phyloP scores from a whole-genome alignment of 768 basidiomycete genomes.

The Trametes cinnabarina region DNA sequence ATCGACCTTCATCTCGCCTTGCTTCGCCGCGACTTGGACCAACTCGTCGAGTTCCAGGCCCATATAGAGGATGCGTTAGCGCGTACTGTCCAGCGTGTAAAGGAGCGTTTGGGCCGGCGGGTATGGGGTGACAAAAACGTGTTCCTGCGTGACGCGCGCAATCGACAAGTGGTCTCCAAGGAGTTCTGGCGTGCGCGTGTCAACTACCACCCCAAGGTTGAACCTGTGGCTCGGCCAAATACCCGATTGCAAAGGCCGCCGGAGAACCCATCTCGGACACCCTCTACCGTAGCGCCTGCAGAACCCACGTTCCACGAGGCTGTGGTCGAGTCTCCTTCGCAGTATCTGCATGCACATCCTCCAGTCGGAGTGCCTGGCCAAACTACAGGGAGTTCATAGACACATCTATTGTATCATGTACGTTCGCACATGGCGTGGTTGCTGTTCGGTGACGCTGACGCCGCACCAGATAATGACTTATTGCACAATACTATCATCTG shows the following conservation, averaged over 20 bases:
- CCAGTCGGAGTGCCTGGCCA: no score
- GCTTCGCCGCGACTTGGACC: conserved; percentile 51
- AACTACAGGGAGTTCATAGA: not conserved
- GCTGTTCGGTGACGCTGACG: not conserved
- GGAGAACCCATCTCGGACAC: no score
- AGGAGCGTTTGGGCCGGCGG: conserved; percentile 76
- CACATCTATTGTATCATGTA: conserved; percentile 11
- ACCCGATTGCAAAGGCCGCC: no score
- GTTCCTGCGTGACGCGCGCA: conserved; percentile 40
- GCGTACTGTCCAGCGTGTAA: conserved; percentile 59
- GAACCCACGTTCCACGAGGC: no score
- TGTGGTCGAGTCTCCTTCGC: not conserved
- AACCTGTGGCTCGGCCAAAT: no score
- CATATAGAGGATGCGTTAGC: conserved; percentile 43
- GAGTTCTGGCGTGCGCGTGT: conserved; percentile 51
- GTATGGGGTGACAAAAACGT: conserved; percentile 62
- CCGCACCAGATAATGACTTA: conserved; percentile 3
- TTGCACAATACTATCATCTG: conserved; percentile 13
- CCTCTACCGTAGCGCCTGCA: no score
- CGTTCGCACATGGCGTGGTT: not conserved
- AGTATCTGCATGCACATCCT: not conserved
- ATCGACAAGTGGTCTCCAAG: conserved; percentile 39
- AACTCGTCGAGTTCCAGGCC: conserved; percentile 45
- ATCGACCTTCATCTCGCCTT: conserved; percentile 55
- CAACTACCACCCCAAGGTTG: conserved; percentile 34